Conservation (phyloP, 805 yeast species). For the Ogataea thermomethanolica region DNA sequence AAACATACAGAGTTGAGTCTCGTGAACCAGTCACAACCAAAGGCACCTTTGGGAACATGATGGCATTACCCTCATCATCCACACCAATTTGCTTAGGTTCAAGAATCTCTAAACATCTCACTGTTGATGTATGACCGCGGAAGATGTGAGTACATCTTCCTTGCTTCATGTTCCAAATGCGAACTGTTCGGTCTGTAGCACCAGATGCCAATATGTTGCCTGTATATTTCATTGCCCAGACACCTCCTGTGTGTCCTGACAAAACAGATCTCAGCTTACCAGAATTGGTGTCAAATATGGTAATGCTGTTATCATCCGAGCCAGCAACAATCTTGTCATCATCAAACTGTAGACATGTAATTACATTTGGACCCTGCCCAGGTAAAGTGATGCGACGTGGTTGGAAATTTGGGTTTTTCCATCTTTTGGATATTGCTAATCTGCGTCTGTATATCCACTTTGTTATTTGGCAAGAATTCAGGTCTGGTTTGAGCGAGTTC, state of each 20-base stretch:
- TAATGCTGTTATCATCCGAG: constrained; percentile 80
- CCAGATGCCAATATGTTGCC: constrained; percentile 88
- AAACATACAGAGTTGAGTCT: constrained; percentile 73
- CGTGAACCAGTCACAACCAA: constrained; percentile 81
- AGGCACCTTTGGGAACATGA: constrained; percentile 59
- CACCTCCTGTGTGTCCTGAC: constrained; percentile 94
- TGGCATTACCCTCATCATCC: constrained; percentile 54
- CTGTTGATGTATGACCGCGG: constrained; percentile 89
- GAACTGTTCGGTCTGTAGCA: constrained; percentile 88
- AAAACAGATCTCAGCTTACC: constrained; percentile 64
- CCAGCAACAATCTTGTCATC: constrained; percentile 89
- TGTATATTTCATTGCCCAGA: constrained; percentile 92
- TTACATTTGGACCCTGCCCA: constrained; percentile 77
- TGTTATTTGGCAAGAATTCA: constrained; percentile 17
- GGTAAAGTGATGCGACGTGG: constrained; percentile 67
- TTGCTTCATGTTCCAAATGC: constrained; percentile 86
- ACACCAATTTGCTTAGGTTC: constrained; percentile 64
- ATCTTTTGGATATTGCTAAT: constrained; percentile 55
- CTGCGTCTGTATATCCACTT: constrained; percentile 55
- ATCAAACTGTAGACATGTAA: constrained; percentile 92
- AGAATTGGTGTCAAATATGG: constrained; percentile 71
- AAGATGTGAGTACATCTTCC: constrained; percentile 90
- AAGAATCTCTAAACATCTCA: constrained; percentile 82
- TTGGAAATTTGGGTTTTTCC: constrained; percentile 71
- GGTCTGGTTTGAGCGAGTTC: constrained; percentile 6